Evolutionary conservation across 352 stramenopile genomes (phyloP).

Genomic region (Phytophthora ramorum): DNA sequence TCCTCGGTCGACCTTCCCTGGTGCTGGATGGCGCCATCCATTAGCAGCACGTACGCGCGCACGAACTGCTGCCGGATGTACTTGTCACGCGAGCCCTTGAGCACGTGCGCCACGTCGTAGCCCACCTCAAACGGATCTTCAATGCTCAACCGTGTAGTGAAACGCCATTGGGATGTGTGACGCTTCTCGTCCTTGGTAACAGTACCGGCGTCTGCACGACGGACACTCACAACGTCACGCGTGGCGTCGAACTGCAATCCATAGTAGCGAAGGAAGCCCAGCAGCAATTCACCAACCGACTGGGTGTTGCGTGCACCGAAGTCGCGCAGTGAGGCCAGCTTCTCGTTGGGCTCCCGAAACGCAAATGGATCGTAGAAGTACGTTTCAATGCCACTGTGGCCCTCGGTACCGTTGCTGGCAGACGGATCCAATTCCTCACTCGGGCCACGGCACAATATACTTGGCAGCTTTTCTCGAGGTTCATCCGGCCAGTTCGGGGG

Average conservation of each 20-base stretch:
- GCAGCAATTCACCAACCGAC: constrained; percentile 68
- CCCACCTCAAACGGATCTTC: constrained; percentile 99
- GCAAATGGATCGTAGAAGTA: constrained; percentile 88
- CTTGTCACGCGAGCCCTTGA: constrained; percentile 90
- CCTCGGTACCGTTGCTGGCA: constrained; percentile 26
- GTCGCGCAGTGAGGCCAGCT: constrained; percentile 46
- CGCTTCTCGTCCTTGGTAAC: constrained; percentile 85
- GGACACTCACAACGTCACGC: constrained; percentile 69
- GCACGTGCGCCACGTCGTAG: constrained; percentile 97
- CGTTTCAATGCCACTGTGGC: constrained; percentile 60
- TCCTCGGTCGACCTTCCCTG: constrained; percentile 1
- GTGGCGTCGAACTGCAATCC: constrained; percentile 77
- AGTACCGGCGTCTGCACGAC: constrained; percentile 56
- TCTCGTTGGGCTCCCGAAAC: constrained; percentile 53
- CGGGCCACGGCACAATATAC: constrained; percentile 57
- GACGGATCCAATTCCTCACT: constrained; percentile 48
- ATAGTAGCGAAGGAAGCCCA: constrained; percentile 84
- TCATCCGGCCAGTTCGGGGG: constrained; percentile 58
- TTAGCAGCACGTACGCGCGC: constrained; percentile 70
- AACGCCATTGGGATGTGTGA: constrained; percentile 67
- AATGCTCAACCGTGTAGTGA: constrained; percentile 89
- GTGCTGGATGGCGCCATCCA: constrained; percentile 48
- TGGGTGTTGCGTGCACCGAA: constrained; percentile 59
- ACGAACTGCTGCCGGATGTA: constrained; percentile 88
- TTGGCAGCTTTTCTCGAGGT: constrained; percentile 49